Percentiles rank a stretch among this genome's conserved stretches.
These are phyloP conservation scores for Septoria petroselini DNA, from an alignment of 2,329 filamentous ascomycete genomes.

Conservation along the genomic window DNA sequence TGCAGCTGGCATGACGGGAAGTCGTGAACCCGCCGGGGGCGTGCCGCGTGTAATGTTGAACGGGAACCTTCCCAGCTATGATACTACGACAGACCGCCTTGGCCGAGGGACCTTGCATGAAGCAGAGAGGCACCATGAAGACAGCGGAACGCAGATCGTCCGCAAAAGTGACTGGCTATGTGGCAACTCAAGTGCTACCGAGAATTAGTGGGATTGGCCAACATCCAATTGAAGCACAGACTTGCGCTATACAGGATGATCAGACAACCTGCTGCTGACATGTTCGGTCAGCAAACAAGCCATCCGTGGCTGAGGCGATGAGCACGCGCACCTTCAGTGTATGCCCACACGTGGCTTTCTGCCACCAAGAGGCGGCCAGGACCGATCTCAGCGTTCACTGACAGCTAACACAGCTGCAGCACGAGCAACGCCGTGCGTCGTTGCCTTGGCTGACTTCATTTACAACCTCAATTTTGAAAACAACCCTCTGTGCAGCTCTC, in stretches of 20 bases:
- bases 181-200: no score
- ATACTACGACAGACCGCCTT: background rate
- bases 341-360: constrained; percentile 22
- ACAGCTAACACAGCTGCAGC: constrained; percentile 25
- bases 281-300: constrained; percentile 8
- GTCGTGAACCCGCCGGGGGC: constrained; percentile 5
- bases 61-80: no score
- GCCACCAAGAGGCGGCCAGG: constrained; percentile 8
- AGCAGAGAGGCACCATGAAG: constrained; percentile 1
- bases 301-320: background rate
- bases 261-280: background rate
- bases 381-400: constrained; percentile 18
- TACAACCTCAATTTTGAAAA: no score
- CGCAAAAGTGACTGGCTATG: background rate
- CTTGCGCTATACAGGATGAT: background rate
- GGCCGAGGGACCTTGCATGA: constrained; percentile 13
- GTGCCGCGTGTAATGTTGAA: constrained; percentile 6
- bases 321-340: background rate
- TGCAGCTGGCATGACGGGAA: constrained; percentile 17
- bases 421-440: constrained; percentile 16
- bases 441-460: background rate
- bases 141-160: background rate
- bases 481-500: no score
- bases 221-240: background rate
- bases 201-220: no score